phyloP scores from a whole-genome alignment of 176 grass and related monocot species.

The Lolium multiflorum region DNA sequence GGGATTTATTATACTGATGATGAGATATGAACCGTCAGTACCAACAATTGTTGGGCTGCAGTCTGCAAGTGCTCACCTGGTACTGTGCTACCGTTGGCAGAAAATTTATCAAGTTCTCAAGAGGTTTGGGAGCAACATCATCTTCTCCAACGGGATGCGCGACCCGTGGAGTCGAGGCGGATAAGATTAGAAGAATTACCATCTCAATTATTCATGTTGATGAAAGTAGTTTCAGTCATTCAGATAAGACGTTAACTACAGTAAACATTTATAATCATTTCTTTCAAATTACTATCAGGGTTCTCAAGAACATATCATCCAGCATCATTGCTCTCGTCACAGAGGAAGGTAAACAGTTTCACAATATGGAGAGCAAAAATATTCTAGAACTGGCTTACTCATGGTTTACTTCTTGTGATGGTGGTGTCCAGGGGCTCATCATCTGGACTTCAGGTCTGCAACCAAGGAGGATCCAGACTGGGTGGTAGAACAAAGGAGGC shows the following conservation, averaged over 20 bases:
- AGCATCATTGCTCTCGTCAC: constrained; percentile 91
- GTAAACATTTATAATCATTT: background rate
- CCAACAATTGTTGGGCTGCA: background rate
- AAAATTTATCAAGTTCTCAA: constrained; percentile 82
- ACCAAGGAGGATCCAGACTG: constrained; percentile 84
- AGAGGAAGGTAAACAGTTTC: constrained; percentile 59
- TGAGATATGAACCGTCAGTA: background rate
- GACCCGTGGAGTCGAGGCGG: constrained; percentile 96
- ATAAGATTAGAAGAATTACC: constrained; percentile 42
- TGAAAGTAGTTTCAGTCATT: background rate
- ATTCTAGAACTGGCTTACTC: constrained; percentile 32
- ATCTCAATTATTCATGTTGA: background rate
- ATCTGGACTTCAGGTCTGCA: constrained; percentile 77
- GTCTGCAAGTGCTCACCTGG: constrained; percentile 8
- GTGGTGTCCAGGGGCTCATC: constrained; percentile 77
- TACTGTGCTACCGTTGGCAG: constrained; percentile 40
- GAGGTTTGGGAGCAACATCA: constrained; percentile 80
- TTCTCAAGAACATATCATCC: constrained; percentile 91
- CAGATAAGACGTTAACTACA: background rate
- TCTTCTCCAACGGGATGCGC: constrained; percentile 54
- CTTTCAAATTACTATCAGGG: constrained; percentile 51
- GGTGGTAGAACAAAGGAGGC: constrained; percentile 74
- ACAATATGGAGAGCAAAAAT: background rate
- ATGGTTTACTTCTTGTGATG: background rate
- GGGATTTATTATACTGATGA: background rate